Conservation (phyloP, 176 grass and related monocot species). For the Avena eriantha region DNA sequence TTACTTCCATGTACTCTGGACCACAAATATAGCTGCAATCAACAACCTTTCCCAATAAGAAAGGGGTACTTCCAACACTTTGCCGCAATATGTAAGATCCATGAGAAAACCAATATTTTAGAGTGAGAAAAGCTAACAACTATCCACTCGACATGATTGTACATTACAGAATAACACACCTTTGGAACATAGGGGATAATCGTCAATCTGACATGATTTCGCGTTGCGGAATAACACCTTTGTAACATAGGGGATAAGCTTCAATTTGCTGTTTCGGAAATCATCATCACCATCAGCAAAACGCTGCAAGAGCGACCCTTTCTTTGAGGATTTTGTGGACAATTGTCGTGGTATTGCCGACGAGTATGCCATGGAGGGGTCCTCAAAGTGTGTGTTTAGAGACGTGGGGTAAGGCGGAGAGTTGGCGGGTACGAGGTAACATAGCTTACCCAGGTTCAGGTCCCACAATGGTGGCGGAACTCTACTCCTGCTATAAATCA, state of each 20-base stretch:
- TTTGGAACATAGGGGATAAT: no score
- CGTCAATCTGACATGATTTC: no score
- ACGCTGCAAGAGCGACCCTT: conserved; percentile 48
- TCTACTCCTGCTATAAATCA: no score
- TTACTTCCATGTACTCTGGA: conserved; percentile 85
- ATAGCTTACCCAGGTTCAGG: no score
- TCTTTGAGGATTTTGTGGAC: no score
- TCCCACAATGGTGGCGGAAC: no score
- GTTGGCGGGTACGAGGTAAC: no score
- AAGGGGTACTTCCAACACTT: conserved; percentile 93
- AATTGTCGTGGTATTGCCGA: no score
- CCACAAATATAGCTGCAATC: conserved; percentile 90
- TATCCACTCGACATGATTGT: neutral
- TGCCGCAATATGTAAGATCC: conserved; percentile 97
- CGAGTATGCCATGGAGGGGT: no score
- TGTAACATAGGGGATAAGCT: conserved; percentile 92
- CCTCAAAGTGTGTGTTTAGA: no score
- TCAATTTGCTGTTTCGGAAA: conserved; percentile 96
- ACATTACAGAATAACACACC: no score
- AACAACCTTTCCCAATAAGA: conserved; percentile 92
- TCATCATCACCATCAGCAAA: conserved; percentile 97
- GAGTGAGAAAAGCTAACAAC: conserved; percentile 12
- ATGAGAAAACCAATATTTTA: conserved; percentile 47
- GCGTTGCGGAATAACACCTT: conserved; percentile 52
- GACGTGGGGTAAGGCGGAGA: no score